These are phyloP conservation scores for Pezizomycotina sp. DNA, from an alignment of 2,329 filamentous ascomycete species.

Conservation along the genomic window DNA sequence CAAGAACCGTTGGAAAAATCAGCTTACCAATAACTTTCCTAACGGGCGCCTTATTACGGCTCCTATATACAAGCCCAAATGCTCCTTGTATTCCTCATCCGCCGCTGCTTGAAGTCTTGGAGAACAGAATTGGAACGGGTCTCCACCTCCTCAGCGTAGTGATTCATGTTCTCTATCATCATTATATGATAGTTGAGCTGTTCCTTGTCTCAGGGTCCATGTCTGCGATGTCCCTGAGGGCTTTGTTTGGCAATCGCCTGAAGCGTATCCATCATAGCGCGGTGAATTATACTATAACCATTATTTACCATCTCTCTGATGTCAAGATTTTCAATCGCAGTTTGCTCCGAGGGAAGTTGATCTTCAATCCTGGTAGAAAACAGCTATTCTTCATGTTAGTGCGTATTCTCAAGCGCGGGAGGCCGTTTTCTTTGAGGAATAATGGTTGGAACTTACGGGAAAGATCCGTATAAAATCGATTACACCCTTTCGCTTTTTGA, in stretches of 20 bases:
- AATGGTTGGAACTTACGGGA: conserved; percentile 34
- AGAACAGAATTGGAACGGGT: conserved; percentile 56
- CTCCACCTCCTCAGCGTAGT: conserved; percentile 85
- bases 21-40: conserved; percentile 53
- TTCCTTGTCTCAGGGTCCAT: conserved; percentile 72
- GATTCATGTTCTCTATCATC: conserved; percentile 97
- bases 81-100: conserved; percentile 61
- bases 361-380: conserved; percentile 25
- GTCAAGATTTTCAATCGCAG: conserved; percentile 39
- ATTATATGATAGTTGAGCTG: conserved; percentile 94
- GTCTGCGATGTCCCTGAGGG: conserved; percentile 32
- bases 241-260: conserved; percentile 74
- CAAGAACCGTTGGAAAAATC: conserved; percentile 27
- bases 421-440: conserved; percentile 12
- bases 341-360: conserved; percentile 21
- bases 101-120: conserved; percentile 67
- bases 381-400: conserved; percentile 7
- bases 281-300: conserved; percentile 76
- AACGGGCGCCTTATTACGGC: conserved; percentile 78
- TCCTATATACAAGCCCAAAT: conserved; percentile 72
- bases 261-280: conserved; percentile 91
- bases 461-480: conserved; percentile 92
- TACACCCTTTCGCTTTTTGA: conserved; percentile 94
- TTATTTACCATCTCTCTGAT: conserved; percentile 66
- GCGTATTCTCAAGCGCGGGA: conserved; percentile 4